Conservation (phyloP, 1,284 basidiomycete species). For the Tilletia setariae region DNA sequence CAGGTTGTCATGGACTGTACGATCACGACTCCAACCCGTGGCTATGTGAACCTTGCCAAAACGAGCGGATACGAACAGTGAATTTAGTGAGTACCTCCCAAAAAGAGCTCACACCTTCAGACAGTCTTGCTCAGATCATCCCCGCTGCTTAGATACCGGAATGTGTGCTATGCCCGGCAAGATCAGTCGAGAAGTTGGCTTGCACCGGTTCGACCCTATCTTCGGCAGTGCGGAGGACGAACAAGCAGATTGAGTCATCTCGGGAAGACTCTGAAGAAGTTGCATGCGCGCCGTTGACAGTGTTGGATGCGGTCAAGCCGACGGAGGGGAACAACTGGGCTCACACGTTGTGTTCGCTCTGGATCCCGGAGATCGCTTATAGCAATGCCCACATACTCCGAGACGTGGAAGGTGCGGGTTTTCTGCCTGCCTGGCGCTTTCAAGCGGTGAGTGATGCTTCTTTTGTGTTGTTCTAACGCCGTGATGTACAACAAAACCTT, state of each 20-base stretch:
- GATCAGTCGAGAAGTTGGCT: neutral
- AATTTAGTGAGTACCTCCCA: neutral
- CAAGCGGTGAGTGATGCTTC: constrained; percentile 33
- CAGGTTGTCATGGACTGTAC: constrained; percentile 46
- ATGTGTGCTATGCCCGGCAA: constrained; percentile 1
- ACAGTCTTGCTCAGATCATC: neutral
- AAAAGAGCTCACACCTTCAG: too few relatives aligned
- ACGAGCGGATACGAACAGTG: constrained; percentile 34
- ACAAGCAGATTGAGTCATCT: neutral
- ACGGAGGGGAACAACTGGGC: constrained; percentile 92
- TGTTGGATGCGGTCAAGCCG: constrained; percentile 78
- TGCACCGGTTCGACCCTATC: neutral
- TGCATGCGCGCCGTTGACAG: constrained; percentile 46
- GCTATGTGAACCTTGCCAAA: constrained; percentile 48
- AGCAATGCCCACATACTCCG: constrained; percentile 70
- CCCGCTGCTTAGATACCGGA: neutral
- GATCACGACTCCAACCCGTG: constrained; percentile 35
- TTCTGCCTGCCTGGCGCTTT: constrained; percentile 60
- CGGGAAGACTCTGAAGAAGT: neutral
- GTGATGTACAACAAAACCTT: too few relatives aligned
- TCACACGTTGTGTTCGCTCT: constrained; percentile 83
- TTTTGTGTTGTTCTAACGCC: neutral
- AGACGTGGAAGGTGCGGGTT: constrained; percentile 80
- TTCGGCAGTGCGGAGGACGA: neutral
- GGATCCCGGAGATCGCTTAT: constrained; percentile 76